Evolutionary conservation across 371 early-diverging fungal species (phyloP).

Genomic region (Thermomucor indicae-seudaticae): DNA sequence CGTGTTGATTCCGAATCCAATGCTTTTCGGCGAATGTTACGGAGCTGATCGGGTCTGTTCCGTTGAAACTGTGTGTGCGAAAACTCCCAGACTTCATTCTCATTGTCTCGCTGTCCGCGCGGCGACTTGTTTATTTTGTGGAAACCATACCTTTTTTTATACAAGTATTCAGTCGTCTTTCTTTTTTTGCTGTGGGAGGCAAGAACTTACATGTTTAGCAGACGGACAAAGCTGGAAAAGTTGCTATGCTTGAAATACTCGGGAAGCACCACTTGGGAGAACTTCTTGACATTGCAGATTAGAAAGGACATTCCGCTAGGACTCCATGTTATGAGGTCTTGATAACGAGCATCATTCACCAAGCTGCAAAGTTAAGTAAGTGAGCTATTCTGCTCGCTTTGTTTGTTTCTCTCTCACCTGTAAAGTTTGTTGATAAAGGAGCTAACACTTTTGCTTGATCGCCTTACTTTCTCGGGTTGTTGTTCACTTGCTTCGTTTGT

Average conservation of each 20-base stretch:
- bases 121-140: constrained; percentile 66
- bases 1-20: constrained; percentile 71
- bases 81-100: constrained; percentile 64
- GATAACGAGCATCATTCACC: constrained; percentile 68
- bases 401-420: constrained; percentile 4
- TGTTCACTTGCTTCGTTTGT: too few species aligned
- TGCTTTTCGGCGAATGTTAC: constrained; percentile 49
- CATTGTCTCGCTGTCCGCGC: constrained; percentile 64
- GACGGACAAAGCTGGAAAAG: constrained; percentile 77
- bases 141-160: constrained; percentile 55
- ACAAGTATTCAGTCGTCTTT: neutral
- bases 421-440: constrained; percentile 25
- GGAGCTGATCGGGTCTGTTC: constrained; percentile 45
- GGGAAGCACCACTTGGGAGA: constrained; percentile 76
- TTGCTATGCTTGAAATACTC: constrained; percentile 80
- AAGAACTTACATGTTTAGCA: constrained; percentile 74
- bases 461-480: too few species aligned
- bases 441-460: constrained; percentile 11
- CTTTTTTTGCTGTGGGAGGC: neutral
- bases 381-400: neutral
- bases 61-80: constrained; percentile 43
- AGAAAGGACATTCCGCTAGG: constrained; percentile 80
- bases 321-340: constrained; percentile 80
- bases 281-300: constrained; percentile 79
- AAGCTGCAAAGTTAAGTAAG: constrained; percentile 44